phyloP scores from a whole-genome alignment of 2,329 filamentous ascomycete species.

The Aspergillus brunneoviolaceus region DNA sequence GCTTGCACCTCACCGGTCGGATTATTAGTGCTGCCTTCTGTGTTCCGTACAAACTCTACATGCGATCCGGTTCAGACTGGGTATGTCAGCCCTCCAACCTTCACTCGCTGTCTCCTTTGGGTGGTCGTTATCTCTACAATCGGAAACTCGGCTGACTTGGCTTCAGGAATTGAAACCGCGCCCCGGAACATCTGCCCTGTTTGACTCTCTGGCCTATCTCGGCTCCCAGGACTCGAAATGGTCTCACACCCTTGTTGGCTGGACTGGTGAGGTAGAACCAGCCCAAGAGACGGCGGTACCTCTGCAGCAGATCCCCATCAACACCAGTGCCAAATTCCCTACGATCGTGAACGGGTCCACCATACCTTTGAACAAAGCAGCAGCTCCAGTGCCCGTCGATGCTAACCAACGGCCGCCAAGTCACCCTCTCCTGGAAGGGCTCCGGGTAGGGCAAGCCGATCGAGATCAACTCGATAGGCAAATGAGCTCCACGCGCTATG shows the following conservation, averaged over 20 bases:
- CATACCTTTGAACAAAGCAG: conserved; percentile 66
- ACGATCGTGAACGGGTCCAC: conserved; percentile 34
- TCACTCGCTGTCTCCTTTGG: neutral
- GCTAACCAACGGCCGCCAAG: conserved; percentile 55
- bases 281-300: conserved; percentile 27
- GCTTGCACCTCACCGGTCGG: conserved; percentile 59
- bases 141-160: conserved; percentile 11
- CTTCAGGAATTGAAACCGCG: conserved; percentile 70
- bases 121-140: neutral
- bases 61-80: conserved; percentile 56
- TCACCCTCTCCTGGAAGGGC: conserved; percentile 64
- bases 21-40: conserved; percentile 65
- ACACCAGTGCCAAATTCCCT: conserved; percentile 24
- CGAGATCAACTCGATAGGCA: conserved; percentile 71
- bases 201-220: conserved; percentile 85
- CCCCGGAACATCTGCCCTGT: conserved; percentile 84
- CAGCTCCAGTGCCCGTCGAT: conserved; percentile 76
- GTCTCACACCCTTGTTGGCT: conserved; percentile 90
- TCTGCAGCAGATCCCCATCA: conserved; percentile 32
- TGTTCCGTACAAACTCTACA: conserved; percentile 61
- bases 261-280: conserved; percentile 84
- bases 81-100: conserved; percentile 36
- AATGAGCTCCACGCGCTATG: conserved; percentile 69
- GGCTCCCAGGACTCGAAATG: conserved; percentile 80
- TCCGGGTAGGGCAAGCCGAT: conserved; percentile 70